Evolutionary conservation across 1,284 basidiomycete species (phyloP).

Genomic region (Malassezia brasiliensis): DNA sequence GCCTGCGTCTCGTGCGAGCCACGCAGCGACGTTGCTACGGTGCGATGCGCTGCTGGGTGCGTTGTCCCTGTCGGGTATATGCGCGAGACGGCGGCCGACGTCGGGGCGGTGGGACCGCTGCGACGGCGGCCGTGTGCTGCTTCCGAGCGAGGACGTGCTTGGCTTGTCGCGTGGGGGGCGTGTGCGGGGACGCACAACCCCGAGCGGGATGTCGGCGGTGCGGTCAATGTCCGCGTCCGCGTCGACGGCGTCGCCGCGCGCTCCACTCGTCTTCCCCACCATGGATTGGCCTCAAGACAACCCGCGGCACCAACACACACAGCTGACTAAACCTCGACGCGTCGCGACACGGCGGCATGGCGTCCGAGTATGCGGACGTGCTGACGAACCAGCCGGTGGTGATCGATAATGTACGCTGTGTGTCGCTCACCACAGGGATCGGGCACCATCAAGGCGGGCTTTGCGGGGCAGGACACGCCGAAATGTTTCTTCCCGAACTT

Average conservation of each 20-base stretch:
- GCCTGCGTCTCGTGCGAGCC: neutral
- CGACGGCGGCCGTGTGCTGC: neutral
- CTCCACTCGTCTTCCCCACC: neutral
- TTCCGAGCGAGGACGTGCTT: slow-evolving; percentile 10
- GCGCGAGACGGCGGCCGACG: neutral
- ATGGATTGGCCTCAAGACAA: too few relatives aligned
- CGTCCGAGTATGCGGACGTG: slow-evolving; percentile 44
- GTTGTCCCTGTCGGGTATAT: neutral
- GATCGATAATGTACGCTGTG: slow-evolving; percentile 35
- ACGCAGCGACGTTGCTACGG: neutral
- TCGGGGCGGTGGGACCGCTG: neutral
- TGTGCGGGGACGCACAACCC: neutral
- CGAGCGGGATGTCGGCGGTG: slow-evolving; percentile 11
- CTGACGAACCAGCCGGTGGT: slow-evolving; percentile 49
- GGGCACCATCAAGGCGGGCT: slow-evolving; percentile 47
- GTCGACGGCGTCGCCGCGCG: neutral
- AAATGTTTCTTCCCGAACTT: slow-evolving; percentile 47
- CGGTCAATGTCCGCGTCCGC: slow-evolving; percentile 10
- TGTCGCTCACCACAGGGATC: slow-evolving; percentile 26
- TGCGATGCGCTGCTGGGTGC: neutral
- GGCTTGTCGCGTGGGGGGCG: slow-evolving; percentile 5
- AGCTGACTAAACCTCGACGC: slow-evolving; percentile 7
- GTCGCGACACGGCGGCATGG: slow-evolving; percentile 13
- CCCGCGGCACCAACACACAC: neutral
- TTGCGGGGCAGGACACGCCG: slow-evolving; percentile 45